These are phyloP conservation scores for Prunus campanulata DNA, from an alignment of 306 rosid genomes.

Conservation along the genomic window DNA sequence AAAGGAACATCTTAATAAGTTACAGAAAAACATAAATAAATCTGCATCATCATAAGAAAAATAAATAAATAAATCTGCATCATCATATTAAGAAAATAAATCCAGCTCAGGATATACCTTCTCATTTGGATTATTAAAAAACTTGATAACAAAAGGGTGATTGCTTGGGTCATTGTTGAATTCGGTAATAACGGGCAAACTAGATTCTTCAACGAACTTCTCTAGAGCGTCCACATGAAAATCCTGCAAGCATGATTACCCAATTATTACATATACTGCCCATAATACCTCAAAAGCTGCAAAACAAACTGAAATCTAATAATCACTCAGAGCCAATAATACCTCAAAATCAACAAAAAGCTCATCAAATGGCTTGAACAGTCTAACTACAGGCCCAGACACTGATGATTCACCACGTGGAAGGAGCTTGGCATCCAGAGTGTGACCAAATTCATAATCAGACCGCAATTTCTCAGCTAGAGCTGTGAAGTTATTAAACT, in stretches of 20 bases:
- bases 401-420: conserved; percentile 90
- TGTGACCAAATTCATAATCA: conserved; percentile 82
- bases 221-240: conserved; percentile 64
- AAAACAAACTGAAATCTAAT: background rate
- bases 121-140: conserved; percentile 52
- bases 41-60: background rate
- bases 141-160: conserved; percentile 61
- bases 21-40: background rate
- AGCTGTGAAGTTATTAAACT: conserved; percentile 53
- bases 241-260: conserved; percentile 47
- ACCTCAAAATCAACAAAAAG: conserved; percentile 80
- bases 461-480: conserved; percentile 80
- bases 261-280: background rate
- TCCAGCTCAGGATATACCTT: conserved; percentile 44
- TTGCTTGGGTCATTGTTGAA: conserved; percentile 74
- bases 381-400: conserved; percentile 67
- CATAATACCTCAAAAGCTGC: background rate
- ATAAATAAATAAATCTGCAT: background rate
- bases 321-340: background rate
- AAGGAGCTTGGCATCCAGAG: conserved; percentile 74
- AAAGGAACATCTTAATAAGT: background rate
- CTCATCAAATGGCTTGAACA: conserved; percentile 94
- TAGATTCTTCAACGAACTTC: conserved; percentile 67
- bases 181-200: conserved; percentile 57
- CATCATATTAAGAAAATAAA: background rate